Evolutionary conservation across 768 basidiomycete species (phyloP).

Genomic region (Kwoniella sp.): DNA sequence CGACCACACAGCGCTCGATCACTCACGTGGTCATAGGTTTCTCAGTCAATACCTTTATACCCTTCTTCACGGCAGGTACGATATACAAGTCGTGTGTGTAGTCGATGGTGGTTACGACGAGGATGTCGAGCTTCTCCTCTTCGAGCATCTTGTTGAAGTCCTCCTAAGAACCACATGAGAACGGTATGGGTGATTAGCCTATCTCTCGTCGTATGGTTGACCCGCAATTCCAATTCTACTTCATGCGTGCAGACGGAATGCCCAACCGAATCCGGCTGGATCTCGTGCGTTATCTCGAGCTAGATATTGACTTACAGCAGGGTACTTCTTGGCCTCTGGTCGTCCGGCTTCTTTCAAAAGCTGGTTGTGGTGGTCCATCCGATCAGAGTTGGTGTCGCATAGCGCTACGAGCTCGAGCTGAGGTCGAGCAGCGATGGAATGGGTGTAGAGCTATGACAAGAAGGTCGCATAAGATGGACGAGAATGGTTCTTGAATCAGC

Average conservation of each 20-base stretch:
- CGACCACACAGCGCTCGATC: no score
- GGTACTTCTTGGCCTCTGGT: conserved; percentile 38
- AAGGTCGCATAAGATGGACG: no score
- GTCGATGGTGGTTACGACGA: conserved; percentile 62
- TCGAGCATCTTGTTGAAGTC: conserved; percentile 60
- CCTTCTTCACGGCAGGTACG: conserved; percentile 55
- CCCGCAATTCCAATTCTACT: no score
- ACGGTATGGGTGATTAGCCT: no score
- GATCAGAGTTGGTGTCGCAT: conserved; percentile 60
- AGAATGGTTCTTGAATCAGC: no score
- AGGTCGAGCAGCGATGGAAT: conserved; percentile 60
- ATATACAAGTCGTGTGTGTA: conserved; percentile 61
- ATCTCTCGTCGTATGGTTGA: no score
- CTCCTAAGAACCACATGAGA: conserved; percentile 48
- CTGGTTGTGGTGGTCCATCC: conserved; percentile 60
- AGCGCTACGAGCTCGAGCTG: conserved; percentile 59
- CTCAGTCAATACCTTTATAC: conserved; percentile 60
- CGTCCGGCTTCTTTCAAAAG: conserved; percentile 58
- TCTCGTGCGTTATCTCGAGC: no score
- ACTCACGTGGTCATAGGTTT: conserved; percentile 62
- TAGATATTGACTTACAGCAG: conserved; percentile 36
- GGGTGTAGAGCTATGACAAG: conserved; percentile 59
- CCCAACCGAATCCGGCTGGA: no score
- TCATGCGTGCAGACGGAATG: no score
- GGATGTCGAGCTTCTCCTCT: conserved; percentile 59